Evolutionary conservation across 768 basidiomycete species (phyloP).

Genomic region (Sutorius australiensis): DNA sequence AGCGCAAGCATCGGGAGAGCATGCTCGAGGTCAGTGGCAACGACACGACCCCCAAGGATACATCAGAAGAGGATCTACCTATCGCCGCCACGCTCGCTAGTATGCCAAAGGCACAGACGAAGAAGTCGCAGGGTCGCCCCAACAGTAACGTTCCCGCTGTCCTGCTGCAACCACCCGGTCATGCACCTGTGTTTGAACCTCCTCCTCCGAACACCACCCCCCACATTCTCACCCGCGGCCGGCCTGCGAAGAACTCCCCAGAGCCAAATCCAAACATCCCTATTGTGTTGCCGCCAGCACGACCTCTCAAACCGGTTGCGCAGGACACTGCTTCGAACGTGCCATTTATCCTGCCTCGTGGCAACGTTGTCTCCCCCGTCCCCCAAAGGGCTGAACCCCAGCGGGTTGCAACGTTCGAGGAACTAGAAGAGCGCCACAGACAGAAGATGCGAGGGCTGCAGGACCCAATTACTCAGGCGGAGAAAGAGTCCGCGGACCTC

Average conservation of each 20-base stretch:
- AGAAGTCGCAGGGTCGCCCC: slow-evolving; percentile 16
- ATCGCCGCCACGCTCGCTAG: slow-evolving; percentile 25
- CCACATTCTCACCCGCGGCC: slow-evolving; percentile 21
- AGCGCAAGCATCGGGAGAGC: slow-evolving; percentile 70
- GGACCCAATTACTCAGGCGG: slow-evolving; percentile 75
- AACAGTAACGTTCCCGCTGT: slow-evolving; percentile 27
- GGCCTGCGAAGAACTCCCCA: slow-evolving; percentile 15
- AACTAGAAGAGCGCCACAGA: slow-evolving; percentile 80
- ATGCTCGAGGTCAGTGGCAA: slow-evolving; percentile 46
- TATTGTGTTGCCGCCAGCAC: slow-evolving; percentile 29
- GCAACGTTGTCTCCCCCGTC: slow-evolving; percentile 35
- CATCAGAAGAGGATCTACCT: slow-evolving; percentile 34
- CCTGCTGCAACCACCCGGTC: slow-evolving; percentile 28
- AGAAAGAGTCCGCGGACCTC: slow-evolving; percentile 72
- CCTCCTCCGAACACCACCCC: slow-evolving; percentile 19
- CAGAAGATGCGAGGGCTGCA: slow-evolving; percentile 82
- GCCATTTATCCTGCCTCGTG: slow-evolving; percentile 45
- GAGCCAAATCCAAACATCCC: slow-evolving; percentile 29
- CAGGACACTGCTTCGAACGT: slow-evolving; percentile 34
- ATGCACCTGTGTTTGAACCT: slow-evolving; percentile 27
- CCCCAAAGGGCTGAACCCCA: slow-evolving; percentile 48
- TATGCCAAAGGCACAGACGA: slow-evolving; percentile 11
- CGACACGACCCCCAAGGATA: slow-evolving; percentile 31
- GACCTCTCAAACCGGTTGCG: slow-evolving; percentile 34
- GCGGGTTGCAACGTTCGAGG: slow-evolving; percentile 79